Base-by-base conservation (phyloP, 176 grass and related monocot genomes). In the Tillandsia leiboldiana region DNA sequence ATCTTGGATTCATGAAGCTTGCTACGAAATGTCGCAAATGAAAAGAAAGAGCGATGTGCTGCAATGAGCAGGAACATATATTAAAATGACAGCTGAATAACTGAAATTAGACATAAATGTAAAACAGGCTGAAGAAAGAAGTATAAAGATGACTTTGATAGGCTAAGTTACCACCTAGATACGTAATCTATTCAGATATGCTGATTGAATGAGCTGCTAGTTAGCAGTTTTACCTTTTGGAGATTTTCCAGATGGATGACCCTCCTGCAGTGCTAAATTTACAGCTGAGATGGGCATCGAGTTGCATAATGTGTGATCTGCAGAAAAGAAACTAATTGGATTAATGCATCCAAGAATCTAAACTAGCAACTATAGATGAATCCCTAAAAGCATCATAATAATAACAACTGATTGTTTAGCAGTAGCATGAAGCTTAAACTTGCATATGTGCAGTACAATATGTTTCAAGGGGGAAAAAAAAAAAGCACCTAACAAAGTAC, bases 191-290 rank as follows among this genome's bases (percentile, higher is more conserved):
- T n/a, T 56, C 13, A 56, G 11, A 56, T 12, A 56, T 56, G 52
- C 52, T n/a, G 15, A 58, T 4, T 58, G 18, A 13, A 58, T 18
- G 13, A 15, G 56, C 22, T 22, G 56, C 56, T 23, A 61, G 14
- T 61, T 15, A 61, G 56, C 56, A 61, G 17, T 23, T 53, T 70
- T 62, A 73, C 71, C 53, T 73, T 63, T 63, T 50, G 71, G 28
- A 63, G 58, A 73, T 12, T 56, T 48, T 73, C 48, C 71, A 26
- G 0, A 12, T 26, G 42, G 56, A 50, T 50, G 56, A 73, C 50
- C 56, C 27, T 63, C 42, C 53, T 17, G 29, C 11, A 63, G 24
- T 48, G 59, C 12, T 1, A 63, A 26, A 49, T 26, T 63, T 62
- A 29, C 29, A 63, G 71, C 42, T 54, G 71, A 50, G 48, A 42